phyloP scores from a whole-genome alignment of 306 rosid genomes.

The Adenanthera pavonina region DNA sequence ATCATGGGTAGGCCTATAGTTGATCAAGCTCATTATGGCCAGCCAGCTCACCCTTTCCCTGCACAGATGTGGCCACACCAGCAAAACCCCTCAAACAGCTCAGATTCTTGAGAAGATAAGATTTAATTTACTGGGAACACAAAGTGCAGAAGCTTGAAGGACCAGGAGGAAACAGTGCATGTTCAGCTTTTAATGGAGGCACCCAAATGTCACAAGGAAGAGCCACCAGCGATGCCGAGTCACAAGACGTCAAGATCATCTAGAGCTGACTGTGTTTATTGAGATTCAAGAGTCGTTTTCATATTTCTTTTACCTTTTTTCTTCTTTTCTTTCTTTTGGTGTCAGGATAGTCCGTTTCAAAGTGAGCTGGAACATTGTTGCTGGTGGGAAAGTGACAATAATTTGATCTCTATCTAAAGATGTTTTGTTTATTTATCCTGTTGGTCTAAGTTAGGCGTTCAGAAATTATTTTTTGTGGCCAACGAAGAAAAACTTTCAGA shows the following conservation, averaged over 20 bases:
- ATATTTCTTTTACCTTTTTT: not conserved
- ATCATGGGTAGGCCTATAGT: conserved; percentile 52
- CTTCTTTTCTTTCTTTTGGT: not conserved
- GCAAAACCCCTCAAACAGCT: conserved; percentile 44
- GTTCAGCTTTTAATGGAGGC: conserved; percentile 5
- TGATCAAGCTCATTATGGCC: conserved; percentile 49
- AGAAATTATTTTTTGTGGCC: too few species aligned
- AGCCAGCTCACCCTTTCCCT: conserved; percentile 40
- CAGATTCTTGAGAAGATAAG: conserved; percentile 49
- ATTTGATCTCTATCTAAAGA: not conserved
- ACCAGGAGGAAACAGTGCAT: not conserved
- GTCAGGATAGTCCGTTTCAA: conserved; percentile 4
- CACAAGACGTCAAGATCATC: conserved; percentile 13
- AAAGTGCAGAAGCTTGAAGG: not conserved
- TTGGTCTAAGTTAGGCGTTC: not conserved
- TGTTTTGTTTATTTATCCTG: conserved; percentile 7
- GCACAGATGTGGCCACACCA: conserved; percentile 49
- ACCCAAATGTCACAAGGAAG: not conserved
- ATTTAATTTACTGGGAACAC: not conserved
- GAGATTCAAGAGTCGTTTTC: conserved; percentile 1
- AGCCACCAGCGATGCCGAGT: not conserved
- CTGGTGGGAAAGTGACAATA: conserved; percentile 6
- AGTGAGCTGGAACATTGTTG: conserved; percentile 6
- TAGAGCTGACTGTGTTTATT: not conserved
- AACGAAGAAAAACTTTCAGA: too few species aligned